phyloP scores from a whole-genome alignment of 352 stramenopile genomes.

The Phytopythium aichiense region DNA sequence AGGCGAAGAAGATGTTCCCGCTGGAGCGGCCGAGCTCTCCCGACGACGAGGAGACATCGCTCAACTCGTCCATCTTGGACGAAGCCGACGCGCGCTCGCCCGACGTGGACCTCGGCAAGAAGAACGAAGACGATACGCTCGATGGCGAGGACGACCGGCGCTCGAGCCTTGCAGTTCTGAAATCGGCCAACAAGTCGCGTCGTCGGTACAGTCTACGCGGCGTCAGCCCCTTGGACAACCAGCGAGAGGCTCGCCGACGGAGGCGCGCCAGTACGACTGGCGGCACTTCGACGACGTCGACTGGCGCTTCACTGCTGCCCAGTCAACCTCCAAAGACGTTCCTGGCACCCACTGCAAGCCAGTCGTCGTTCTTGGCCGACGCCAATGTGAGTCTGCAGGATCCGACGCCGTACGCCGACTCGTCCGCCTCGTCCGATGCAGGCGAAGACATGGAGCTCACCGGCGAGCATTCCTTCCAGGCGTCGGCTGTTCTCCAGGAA shows the following conservation, averaged over 20 bases:
- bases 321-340: neutral
- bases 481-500: conserved; percentile 15
- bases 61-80: conserved; percentile 83
- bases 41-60: conserved; percentile 74
- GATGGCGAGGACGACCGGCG: conserved; percentile 13
- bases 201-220: conserved; percentile 64
- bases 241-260: conserved; percentile 53
- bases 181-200: conserved; percentile 27
- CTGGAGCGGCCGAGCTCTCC: conserved; percentile 38
- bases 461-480: conserved; percentile 62
- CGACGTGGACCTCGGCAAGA: conserved; percentile 35
- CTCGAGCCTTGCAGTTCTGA: conserved; percentile 23
- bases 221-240: conserved; percentile 76
- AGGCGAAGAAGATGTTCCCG: conserved; percentile 61
- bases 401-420: conserved; percentile 60
- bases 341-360: conserved; percentile 12
- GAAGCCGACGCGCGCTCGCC: conserved; percentile 46
- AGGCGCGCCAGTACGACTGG: conserved; percentile 39
- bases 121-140: conserved; percentile 17
- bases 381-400: conserved; percentile 14
- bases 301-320: conserved; percentile 1
- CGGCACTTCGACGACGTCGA: conserved; percentile 12
- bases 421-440: conserved; percentile 70
- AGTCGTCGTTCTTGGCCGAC: conserved; percentile 46
- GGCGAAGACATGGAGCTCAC: conserved; percentile 88